These are phyloP conservation scores for Trametes versicolor DNA, from an alignment of 1,284 basidiomycete species.

Conservation along the genomic window DNA sequence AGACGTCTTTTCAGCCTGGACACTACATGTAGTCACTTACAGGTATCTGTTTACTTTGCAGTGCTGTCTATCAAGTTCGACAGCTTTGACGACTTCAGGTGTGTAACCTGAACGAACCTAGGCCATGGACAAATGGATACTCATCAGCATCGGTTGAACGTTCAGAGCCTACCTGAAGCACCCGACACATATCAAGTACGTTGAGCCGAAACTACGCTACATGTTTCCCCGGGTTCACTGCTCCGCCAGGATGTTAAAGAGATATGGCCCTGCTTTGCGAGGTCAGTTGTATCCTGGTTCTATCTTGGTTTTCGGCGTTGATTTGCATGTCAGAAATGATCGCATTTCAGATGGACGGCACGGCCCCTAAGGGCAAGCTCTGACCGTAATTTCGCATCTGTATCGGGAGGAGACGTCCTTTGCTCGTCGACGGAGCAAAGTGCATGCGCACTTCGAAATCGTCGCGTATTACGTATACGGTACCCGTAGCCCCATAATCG, in stretches of 20 bases:
- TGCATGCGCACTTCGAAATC: too few relatives aligned
- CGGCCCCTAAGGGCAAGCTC: conserved; percentile 19
- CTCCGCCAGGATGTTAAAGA: conserved; percentile 16
- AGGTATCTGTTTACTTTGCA: neutral
- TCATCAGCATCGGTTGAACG: too few relatives aligned
- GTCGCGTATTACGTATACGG: too few relatives aligned
- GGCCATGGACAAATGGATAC: too few relatives aligned
- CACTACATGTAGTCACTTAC: neutral
- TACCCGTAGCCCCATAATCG: too few relatives aligned
- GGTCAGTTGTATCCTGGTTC: conserved; percentile 2
- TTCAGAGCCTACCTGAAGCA: conserved; percentile 25
- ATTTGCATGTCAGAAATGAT: conserved; percentile 22
- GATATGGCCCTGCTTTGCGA: conserved; percentile 19
- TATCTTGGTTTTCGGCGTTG: neutral
- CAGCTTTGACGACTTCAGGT: conserved; percentile 24
- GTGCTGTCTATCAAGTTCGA: conserved; percentile 28
- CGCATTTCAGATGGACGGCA: conserved; percentile 27
- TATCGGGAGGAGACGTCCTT: too few relatives aligned
- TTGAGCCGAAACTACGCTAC: neutral
- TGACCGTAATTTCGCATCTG: neutral
- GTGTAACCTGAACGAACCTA: neutral
- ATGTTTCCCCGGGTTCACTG: neutral
- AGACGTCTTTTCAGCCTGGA: neutral
- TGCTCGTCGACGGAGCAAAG: too few relatives aligned
- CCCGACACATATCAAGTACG: conserved; percentile 28